Percentiles rank a stretch among this genome's conserved stretches.
Evolutionary conservation across 2,329 filamentous ascomycete species (phyloP).

Genomic region (Fusarium verrucosum): DNA sequence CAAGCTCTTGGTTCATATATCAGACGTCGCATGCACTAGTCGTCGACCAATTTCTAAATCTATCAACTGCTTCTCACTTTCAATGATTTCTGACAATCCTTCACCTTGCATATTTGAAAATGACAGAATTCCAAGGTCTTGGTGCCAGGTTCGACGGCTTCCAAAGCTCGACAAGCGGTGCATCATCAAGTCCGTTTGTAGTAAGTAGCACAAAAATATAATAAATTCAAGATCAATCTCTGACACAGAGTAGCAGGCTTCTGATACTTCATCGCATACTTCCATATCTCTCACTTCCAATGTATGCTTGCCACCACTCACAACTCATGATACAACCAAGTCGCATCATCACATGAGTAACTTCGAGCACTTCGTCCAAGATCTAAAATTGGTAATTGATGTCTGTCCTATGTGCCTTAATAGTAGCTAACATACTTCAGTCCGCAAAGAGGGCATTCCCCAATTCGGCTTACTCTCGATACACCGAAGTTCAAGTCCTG

Average conservation of each 20-base stretch:
- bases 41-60: background rate
- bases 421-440: conserved; percentile 18
- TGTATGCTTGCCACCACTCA: conserved; percentile 32
- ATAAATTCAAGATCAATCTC: background rate
- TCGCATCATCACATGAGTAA: conserved; percentile 43
- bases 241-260: conserved; percentile 36
- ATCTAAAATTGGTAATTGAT: conserved; percentile 34
- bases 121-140: conserved; percentile 38
- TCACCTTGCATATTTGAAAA: background rate
- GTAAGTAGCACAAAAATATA: conserved; percentile 13
- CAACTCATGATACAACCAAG: conserved; percentile 42
- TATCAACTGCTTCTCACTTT: background rate
- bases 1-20: conserved; percentile 20
- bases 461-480: conserved; percentile 42
- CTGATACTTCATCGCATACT: conserved; percentile 42
- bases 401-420: background rate
- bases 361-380: conserved; percentile 34
- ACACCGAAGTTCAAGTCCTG: conserved; percentile 40
- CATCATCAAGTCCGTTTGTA: conserved; percentile 40
- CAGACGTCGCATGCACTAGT: background rate
- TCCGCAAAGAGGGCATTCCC: conserved; percentile 41
- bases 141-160: conserved; percentile 41
- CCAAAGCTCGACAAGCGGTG: conserved; percentile 39
- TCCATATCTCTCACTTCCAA: conserved; percentile 39
- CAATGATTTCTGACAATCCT: background rate